Percentiles rank a stretch among this genome's conserved stretches.
Evolutionary conservation across 805 yeast species (phyloP).

Genomic region (Lachancea waltii): DNA sequence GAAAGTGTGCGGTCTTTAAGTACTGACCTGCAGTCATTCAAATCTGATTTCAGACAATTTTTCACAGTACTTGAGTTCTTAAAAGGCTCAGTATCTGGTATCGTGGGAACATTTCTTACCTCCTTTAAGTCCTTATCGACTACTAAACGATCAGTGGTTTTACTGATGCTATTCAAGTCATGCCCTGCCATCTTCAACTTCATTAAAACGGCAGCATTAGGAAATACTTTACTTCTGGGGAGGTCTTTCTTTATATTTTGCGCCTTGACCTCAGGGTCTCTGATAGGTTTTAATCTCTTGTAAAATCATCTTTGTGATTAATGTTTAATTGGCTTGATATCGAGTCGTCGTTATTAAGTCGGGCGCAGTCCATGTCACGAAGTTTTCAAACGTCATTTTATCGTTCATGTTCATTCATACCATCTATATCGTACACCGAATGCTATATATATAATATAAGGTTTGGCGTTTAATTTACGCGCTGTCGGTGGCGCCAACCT

Average conservation of each 20-base stretch:
- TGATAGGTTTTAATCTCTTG: background rate
- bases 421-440: constrained; percentile 10
- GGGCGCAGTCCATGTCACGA: background rate
- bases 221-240: no score
- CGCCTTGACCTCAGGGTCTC: background rate
- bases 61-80: background rate
- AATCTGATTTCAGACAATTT: constrained; percentile 3
- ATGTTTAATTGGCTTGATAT: no score
- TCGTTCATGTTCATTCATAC: constrained; percentile 10
- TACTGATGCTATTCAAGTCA: no score
- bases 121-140: no score
- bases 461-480: constrained; percentile 6
- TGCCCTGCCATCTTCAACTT: no score
- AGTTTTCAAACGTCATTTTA: background rate
- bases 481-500: constrained; percentile 21
- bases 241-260: background rate
- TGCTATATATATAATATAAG: constrained; percentile 6
- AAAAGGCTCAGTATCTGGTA: no score
- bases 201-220: no score
- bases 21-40: constrained; percentile 10
- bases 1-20: constrained; percentile 13
- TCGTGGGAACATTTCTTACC: no score
- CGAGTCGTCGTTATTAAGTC: background rate
- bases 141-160: no score
- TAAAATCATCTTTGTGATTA: background rate